Evolutionary conservation across 805 yeast species (phyloP), one percentile per base, ranked within the genome.

Genomic region (Maudiozyma serrabonitensis): DNA sequence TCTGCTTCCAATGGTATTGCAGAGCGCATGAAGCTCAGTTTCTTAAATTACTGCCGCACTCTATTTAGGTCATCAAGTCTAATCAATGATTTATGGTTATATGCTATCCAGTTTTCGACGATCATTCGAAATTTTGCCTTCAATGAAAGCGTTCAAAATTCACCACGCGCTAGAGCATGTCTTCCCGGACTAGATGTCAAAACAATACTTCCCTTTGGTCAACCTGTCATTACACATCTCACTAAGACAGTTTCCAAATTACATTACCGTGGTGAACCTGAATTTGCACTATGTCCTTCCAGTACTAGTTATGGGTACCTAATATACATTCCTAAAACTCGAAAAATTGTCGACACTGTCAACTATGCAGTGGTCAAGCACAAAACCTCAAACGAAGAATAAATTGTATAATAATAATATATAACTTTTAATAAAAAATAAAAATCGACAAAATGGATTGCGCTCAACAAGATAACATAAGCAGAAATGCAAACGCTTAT

Each of bases 231-330:
- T n/a, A 25, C 15, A 2, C 42, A 39, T 23, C 23, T 39, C 1
- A 3, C 42, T 1, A 39, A 39, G 13, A 31, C 28, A 2, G 32
- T 4, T 3, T 12, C 31, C 15, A 39, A 39, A 19, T 38, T 40
- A 3, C 25, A 46, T 1, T n/a, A n/a, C 5, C 6, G 44, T 1
- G 48, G 48, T 28, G 25, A n/a, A n/a, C 23, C 9, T 4, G 48
- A 40, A 26, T 26, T 31, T 18, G 48, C 48, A 6, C n/a, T 39
- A 4, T 19, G 26, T 46, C 48, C 44, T 12, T 46, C 48, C n/a
- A n/a, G 7, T 3, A 23, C 28, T 18, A 2, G 38, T n/a, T 31
- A 16, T 16, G 48, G 44, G 18, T 46, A 46, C n/a, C 6, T 46
- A 2, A 39, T 46, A 9, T 46, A 28, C 18, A 16, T 46, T 7